phyloP scores from a whole-genome alignment of 768 basidiomycete genomes.

The Podaxis rugospora region DNA sequence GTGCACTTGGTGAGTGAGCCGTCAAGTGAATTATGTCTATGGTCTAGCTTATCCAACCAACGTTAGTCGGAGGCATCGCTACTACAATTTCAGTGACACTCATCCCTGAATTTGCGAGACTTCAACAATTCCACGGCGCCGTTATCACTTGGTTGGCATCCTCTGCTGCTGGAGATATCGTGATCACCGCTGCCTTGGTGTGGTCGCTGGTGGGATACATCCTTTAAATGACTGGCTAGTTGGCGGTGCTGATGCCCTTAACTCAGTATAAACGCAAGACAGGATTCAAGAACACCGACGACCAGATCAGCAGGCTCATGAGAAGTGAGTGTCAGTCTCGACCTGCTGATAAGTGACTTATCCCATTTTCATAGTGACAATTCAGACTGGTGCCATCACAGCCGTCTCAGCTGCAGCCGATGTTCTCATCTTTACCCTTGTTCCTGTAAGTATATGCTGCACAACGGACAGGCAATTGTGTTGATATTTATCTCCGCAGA shows the following conservation, averaged over 20 bases:
- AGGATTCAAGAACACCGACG: slow-evolving; percentile 36
- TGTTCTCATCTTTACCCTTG: slow-evolving; percentile 23
- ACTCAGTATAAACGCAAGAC: slow-evolving; percentile 31
- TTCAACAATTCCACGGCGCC: slow-evolving; percentile 25
- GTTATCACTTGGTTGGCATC: slow-evolving; percentile 41
- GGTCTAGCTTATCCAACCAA: not conserved
- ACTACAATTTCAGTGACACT: slow-evolving; percentile 6
- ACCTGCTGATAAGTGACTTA: not conserved
- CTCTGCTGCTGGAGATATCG: slow-evolving; percentile 37
- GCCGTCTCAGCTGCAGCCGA: slow-evolving; percentile 24
- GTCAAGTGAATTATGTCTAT: not conserved
- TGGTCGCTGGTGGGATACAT: slow-evolving; percentile 33
- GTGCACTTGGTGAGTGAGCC: slow-evolving; percentile 25
- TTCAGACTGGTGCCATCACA: slow-evolving; percentile 39
- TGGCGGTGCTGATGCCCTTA: slow-evolving; percentile 16
- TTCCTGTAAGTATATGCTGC: slow-evolving; percentile 16
- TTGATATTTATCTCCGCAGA: not conserved
- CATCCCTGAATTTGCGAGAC: slow-evolving; percentile 2
- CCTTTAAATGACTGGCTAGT: slow-evolving; percentile 18
- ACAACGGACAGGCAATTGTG: not conserved
- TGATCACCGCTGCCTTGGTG: slow-evolving; percentile 41
- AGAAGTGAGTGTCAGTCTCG: slow-evolving; percentile 6
- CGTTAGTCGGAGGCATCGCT: not conserved
- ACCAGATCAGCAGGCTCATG: slow-evolving; percentile 32
- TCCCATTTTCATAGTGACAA: slow-evolving; percentile 25